Evolutionary conservation across 2,329 filamentous ascomycete species (phyloP), one percentile per base, ranked within the genome.

Genomic region (Colletotrichum somersetense): DNA sequence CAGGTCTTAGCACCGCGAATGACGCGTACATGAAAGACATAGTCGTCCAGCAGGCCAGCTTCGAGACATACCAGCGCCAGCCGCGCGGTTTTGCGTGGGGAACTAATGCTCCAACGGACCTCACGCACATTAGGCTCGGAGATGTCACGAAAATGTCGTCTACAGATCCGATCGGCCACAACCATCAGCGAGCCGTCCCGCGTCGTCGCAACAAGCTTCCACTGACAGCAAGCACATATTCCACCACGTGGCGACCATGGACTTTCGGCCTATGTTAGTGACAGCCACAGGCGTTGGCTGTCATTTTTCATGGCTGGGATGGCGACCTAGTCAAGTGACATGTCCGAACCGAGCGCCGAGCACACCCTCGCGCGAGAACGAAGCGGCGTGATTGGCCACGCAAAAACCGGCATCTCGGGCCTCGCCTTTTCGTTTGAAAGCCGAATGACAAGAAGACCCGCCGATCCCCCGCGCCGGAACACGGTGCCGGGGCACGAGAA

Each of bases 361-460:
- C 46, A 65, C 70, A 72, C 55, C 59, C 35, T 61, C 40, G 18
- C n/a, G 40, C 30, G 44, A 50, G 23, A 23, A 2, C 4, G 4
- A n/a, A 50, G 14, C 26, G 2, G 5, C 30, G 18, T 64, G 61
- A 65, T 64, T 72, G 66, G 66, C 20, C 48, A 33, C 23, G 5
- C 8, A 46, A 1, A n/a, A 23, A 50, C 18, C 23, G 40, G 5
- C 46, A n/a, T 44, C 40, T 14, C 55, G 66, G 70, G 30, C 18
- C 66, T 69, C 66, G 70, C 69, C 65, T 30, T 65, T 72, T 61
- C 33, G 52, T 72, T 66, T n/a, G 40, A 70, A 65, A 50, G 61
- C 66, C 70, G 66, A 72, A 55, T 23, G 11, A 12, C 30, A 35
- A 53, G 44, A 50, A 1, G 70, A 38, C 55, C 16, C 35, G 14